These are phyloP conservation scores for Collybiopsis confluens DNA, from an alignment of 768 basidiomycete species.

Conservation along the genomic window DNA sequence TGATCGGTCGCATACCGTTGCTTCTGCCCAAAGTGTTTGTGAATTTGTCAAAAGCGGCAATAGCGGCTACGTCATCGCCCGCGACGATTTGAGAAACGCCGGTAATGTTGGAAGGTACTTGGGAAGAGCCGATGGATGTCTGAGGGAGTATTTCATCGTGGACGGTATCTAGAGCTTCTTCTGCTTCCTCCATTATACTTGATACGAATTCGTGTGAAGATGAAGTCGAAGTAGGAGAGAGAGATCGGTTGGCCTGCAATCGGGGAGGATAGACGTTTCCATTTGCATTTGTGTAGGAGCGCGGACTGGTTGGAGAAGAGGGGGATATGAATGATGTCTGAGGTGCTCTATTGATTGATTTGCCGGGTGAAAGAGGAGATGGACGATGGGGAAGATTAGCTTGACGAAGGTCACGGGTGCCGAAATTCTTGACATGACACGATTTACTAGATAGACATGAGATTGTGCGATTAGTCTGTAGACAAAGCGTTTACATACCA, in stretches of 20 bases:
- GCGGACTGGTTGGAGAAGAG: background rate
- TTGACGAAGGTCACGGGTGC: slow-evolving; percentile 67
- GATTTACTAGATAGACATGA: slow-evolving; percentile 52
- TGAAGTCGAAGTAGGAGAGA: slow-evolving; percentile 31
- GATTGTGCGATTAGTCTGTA: background rate
- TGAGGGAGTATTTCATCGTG: background rate
- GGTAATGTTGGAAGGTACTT: background rate
- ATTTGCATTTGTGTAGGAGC: slow-evolving; percentile 15
- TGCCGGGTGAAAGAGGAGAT: slow-evolving; percentile 23
- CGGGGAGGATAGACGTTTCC: slow-evolving; percentile 15
- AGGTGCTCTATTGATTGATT: slow-evolving; percentile 8
- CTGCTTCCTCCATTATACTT: slow-evolving; percentile 6
- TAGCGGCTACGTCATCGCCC: background rate
- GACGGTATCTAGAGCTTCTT: slow-evolving; percentile 6
- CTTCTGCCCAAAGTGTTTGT: slow-evolving; percentile 9
- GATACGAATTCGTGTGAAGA: slow-evolving; percentile 11
- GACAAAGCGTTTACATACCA: slow-evolving; percentile 33
- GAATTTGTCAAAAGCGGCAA: slow-evolving; percentile 3
- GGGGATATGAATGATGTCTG: background rate
- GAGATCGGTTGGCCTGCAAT: slow-evolving; percentile 24
- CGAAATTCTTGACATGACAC: slow-evolving; percentile 79
- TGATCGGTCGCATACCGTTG: slow-evolving; percentile 22
- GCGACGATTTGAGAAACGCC: slow-evolving; percentile 6
- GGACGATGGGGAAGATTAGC: slow-evolving; percentile 56
- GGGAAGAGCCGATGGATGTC: background rate